Base-by-base conservation (phyloP, 495 filamentous ascomycete species). In the Lasiosphaeriaceae sp. region DNA sequence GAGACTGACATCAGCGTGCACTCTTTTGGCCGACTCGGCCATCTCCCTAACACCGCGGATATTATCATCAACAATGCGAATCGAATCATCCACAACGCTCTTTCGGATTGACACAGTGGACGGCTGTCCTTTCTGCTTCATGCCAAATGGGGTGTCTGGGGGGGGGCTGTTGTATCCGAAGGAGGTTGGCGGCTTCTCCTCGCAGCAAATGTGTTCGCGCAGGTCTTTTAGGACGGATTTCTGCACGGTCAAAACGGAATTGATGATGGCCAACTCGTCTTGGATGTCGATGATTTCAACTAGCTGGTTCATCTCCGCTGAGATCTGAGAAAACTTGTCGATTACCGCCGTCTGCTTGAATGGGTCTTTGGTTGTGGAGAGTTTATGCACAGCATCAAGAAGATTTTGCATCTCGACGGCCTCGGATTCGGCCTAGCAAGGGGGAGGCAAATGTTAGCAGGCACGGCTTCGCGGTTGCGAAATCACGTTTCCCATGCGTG, bases 301-400 rank as follows among this genome's bases (percentile, higher is more conserved):
- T 4, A 50, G 47, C 47, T 50, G 47, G 16, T 31, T 14, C 20
- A 26, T 24, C 21, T 54, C 52, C 24, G 23, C 39, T 8, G 39
- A 45, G 14, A 54, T 54, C 17, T 35, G 37, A 5, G 58, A 60
- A 26, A 60, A 60, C 23, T 47, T 60, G 45, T 60, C 53, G 22
- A 60, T 60, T 1, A 56, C 53, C 2, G 23, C 52, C 11, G 53
- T 56, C 26, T 47, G 22, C 11, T 11, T 29, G 22, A 56, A 60
- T 7, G 58, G 58, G 5, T 60, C 53, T 17, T 6, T 21, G 2
- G 47, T 47, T 0, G 52, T 17, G 0, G 48, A 29, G 7, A 56
- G 53, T 11, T 47, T 52, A 3, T 52, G 17, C 8, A 60, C 47
- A 0, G 26, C 47, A 2, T 23, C n/a, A 16, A 60, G 49, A 22